Conservation (phyloP, 2,329 filamentous ascomycete species). For the Exophiala oligosperma region DNA sequence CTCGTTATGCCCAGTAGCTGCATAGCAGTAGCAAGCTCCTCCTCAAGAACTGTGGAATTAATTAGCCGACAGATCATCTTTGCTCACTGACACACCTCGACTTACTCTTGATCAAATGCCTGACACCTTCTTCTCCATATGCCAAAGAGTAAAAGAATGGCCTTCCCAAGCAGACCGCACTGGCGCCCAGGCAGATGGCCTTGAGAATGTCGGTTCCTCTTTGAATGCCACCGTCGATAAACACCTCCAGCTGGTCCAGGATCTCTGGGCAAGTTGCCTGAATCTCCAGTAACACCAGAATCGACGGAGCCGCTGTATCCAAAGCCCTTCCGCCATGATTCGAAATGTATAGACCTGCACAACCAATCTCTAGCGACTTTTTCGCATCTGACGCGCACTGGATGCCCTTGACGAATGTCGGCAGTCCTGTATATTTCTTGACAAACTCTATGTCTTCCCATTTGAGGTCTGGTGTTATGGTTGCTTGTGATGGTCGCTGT, state of each 20-base stretch:
- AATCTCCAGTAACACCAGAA: constrained; percentile 63
- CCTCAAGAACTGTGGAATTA: constrained; percentile 46
- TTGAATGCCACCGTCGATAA: constrained; percentile 55
- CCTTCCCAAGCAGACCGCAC: constrained; percentile 55
- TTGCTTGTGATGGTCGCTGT: constrained; percentile 34
- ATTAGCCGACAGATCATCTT: constrained; percentile 37
- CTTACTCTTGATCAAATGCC: constrained; percentile 54
- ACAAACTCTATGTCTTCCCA: constrained; percentile 59
- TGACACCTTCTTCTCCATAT: constrained; percentile 56
- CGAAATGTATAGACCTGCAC: constrained; percentile 57
- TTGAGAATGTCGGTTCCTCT: constrained; percentile 58
- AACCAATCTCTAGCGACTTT: constrained; percentile 49
- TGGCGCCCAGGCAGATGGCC: constrained; percentile 54
- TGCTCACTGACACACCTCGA: constrained; percentile 56
- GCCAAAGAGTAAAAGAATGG: constrained; percentile 54
- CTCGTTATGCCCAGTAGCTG: constrained; percentile 63
- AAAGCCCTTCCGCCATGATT: constrained; percentile 61
- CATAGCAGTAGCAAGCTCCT: constrained; percentile 68
- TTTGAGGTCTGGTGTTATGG: constrained; percentile 53
- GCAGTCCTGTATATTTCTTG: constrained; percentile 46
- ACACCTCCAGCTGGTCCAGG: constrained; percentile 46
- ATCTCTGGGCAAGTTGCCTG: constrained; percentile 49
- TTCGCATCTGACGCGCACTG: constrained; percentile 58
- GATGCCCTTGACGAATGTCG: constrained; percentile 59
- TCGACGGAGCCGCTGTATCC: constrained; percentile 47